Base-by-base conservation (phyloP, 2,329 filamentous ascomycete genomes). In the Tolypocladium pustulatum region DNA sequence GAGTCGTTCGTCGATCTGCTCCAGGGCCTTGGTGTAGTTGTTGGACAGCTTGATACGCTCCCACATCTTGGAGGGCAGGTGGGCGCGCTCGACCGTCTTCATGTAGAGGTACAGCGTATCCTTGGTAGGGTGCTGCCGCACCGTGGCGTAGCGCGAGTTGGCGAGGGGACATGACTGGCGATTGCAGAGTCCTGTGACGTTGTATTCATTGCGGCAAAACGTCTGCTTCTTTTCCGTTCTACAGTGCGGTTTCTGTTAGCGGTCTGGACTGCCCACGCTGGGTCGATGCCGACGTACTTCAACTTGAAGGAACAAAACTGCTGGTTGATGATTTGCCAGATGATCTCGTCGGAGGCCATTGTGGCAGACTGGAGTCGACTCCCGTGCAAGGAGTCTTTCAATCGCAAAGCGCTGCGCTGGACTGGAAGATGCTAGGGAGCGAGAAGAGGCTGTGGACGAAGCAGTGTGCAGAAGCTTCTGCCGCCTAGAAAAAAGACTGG, bases 321-420 rank as follows among this genome's bases (percentile, higher is more conserved):
- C 75, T 94, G 90, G 75, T 96, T 95, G 66, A 97, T 96, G 59
- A 97, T 90, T 73, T 92, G 87, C 94, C 94, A 99, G 63, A 97
- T 88, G 64, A 97, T 95, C 76, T 97, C 93, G 80, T 97, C 93
- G 63, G 91, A 95, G 60, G 90, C 85, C 89, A 94, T 95, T 59
- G 60, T 56, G 36, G 1, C 36, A 7, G 27, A n/a, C 36, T 13
- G 27, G 7, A n/a, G 32, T 22, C 13, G 37, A 36, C 4, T 40
- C 37, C 25, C 37, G 34, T 6, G 22, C 54, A 20, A 3, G 27
- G 20, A 41, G 10, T 15, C 54, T 75, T 49, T 38, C 54, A 54
- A 43, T 52, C 30, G 49, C 49, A 34, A 52, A 15, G 30, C 22
- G 27, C 36, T 40, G 5, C 38, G 40, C 46, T 46, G 22, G 7